Evolutionary conservation across 73 alveolate genomes (phyloP).

Genomic region (Paraurostyla sp.): DNA sequence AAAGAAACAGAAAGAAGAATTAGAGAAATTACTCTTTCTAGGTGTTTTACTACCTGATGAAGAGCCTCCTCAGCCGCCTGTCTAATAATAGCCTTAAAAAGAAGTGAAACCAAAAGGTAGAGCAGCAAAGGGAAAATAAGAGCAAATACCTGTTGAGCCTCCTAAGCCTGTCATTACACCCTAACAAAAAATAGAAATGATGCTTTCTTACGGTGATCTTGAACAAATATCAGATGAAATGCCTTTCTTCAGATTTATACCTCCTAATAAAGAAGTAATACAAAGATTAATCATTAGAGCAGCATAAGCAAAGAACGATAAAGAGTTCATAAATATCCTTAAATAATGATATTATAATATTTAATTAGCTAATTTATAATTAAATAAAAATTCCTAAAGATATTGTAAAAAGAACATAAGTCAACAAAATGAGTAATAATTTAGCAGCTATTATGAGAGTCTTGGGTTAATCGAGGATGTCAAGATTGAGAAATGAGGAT

Average conservation of each 20-base stretch:
- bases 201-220: conserved; percentile 16
- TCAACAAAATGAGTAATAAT: neutral
- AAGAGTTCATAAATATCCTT: conserved; percentile 15
- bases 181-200: neutral
- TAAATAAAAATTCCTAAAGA: neutral
- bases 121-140: neutral
- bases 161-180: conserved; percentile 36
- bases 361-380: neutral
- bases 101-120: neutral
- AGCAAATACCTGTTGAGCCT: neutral
- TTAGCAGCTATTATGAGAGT: neutral
- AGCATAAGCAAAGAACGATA: conserved; percentile 20
- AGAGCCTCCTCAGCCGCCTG: conserved; percentile 22
- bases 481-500: neutral
- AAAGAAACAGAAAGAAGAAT: neutral
- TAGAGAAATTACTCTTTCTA: conserved; percentile 10
- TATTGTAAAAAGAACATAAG: neutral
- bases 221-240: conserved; percentile 15
- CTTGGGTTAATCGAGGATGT: neutral
- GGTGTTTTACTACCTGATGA: conserved; percentile 48
- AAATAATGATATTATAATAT: neutral
- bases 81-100: neutral
- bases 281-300: conserved; percentile 51
- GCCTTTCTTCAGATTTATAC: conserved; percentile 44
- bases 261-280: conserved; percentile 39